Evolutionary conservation across 768 basidiomycete species (phyloP).

Genomic region (Pisolithus albus): DNA sequence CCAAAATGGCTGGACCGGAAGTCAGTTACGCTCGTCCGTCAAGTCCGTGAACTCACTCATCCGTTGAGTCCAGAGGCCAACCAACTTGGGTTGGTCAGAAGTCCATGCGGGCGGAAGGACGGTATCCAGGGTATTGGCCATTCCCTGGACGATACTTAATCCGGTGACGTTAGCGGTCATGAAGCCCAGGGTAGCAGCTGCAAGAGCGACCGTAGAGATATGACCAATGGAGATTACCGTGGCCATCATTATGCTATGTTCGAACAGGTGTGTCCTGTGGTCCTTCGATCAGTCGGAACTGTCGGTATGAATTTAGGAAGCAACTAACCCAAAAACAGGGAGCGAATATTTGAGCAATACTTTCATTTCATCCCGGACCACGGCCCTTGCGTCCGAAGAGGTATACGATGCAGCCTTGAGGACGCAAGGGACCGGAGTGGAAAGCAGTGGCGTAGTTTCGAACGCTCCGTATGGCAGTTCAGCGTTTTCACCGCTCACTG

Average conservation of each 20-base stretch:
- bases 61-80: constrained; percentile 87
- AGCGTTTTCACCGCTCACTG: background rate
- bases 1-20: constrained; percentile 44
- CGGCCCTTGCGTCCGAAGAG: constrained; percentile 17
- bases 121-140: constrained; percentile 83
- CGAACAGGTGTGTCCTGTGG: constrained; percentile 65
- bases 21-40: background rate
- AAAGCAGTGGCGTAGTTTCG: constrained; percentile 56
- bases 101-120: constrained; percentile 95
- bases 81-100: constrained; percentile 71
- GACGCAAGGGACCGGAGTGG: constrained; percentile 45
- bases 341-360: constrained; percentile 61
- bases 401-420: constrained; percentile 32
- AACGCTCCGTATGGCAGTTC: constrained; percentile 8
- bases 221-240: constrained; percentile 91
- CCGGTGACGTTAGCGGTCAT: constrained; percentile 61
- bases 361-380: constrained; percentile 49
- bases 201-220: constrained; percentile 82
- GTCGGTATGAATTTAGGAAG: background rate
- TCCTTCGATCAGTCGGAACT: background rate
- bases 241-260: constrained; percentile 81
- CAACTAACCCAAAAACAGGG: constrained; percentile 65
- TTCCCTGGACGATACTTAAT: constrained; percentile 71
- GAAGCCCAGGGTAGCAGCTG: constrained; percentile 68
- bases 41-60: constrained; percentile 53